Evolutionary conservation across 23 red algal species (phyloP).

Genomic region (Chondrus crispus): DNA sequence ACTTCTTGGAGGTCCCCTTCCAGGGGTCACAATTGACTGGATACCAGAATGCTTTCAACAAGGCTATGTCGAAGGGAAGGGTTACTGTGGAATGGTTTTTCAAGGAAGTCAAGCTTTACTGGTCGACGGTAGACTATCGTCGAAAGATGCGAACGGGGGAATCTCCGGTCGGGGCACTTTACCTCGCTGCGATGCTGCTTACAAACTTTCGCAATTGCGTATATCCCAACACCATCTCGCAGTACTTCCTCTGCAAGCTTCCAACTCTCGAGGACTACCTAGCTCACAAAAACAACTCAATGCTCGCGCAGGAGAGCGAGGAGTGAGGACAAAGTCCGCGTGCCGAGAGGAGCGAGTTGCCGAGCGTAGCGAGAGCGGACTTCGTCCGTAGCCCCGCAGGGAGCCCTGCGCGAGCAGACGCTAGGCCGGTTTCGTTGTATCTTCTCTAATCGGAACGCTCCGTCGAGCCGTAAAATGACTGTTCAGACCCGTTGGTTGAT

Average conservation of each 20-base stretch:
- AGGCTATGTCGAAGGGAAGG: neutral
- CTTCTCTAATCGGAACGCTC: too few relatives aligned
- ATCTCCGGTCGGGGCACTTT: neutral
- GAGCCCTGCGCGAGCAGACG: too few relatives aligned
- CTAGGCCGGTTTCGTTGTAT: too few relatives aligned
- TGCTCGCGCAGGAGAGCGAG: too few relatives aligned
- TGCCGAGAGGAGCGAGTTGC: too few relatives aligned
- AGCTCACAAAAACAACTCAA: neutral
- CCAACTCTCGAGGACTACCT: neutral
- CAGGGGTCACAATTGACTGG: neutral
- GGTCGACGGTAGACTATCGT: neutral
- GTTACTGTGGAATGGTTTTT: constrained; percentile 20
- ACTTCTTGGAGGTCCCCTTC: neutral
- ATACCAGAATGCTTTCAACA: neutral
- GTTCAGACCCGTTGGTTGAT: too few relatives aligned
- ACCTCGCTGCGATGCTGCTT: neutral
- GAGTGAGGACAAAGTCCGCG: too few relatives aligned
- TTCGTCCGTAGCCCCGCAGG: too few relatives aligned
- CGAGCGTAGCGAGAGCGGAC: too few relatives aligned
- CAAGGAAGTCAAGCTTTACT: constrained; percentile 16
- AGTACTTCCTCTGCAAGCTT: neutral
- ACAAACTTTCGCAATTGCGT: neutral
- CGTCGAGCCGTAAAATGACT: too few relatives aligned
- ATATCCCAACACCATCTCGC: neutral
- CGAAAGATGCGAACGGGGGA: neutral